phyloP scores from a whole-genome alignment of 345 rosid genomes.

The Lumnitzera racemosa region DNA sequence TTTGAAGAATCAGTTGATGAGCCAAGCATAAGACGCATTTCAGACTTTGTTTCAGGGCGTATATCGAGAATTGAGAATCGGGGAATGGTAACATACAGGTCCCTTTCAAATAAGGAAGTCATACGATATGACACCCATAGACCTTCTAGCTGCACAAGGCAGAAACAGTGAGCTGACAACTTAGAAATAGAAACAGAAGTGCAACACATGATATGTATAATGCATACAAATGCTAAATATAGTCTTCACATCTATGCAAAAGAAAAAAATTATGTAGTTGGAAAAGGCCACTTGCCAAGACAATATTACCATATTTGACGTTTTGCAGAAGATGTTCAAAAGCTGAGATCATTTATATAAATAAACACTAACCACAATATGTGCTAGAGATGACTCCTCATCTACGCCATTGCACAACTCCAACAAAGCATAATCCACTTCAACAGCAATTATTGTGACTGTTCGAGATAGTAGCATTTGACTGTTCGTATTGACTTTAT shows the following conservation, averaged over 20 bases:
- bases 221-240: background rate
- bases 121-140: slow-evolving; percentile 90
- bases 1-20: slow-evolving; percentile 83
- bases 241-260: too few species aligned
- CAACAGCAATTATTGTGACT: slow-evolving; percentile 78
- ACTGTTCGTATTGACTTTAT: slow-evolving; percentile 86
- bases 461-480: slow-evolving; percentile 79
- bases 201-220: background rate
- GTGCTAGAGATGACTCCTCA: slow-evolving; percentile 85
- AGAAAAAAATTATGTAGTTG: too few species aligned
- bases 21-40: slow-evolving; percentile 99
- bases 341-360: background rate
- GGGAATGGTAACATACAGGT: slow-evolving; percentile 86
- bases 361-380: slow-evolving; percentile 59
- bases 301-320: too few species aligned
- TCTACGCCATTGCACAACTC: slow-evolving; percentile 79
- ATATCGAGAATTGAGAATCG: slow-evolving; percentile 79
- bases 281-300: too few species aligned
- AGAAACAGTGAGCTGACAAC: slow-evolving; percentile 6
- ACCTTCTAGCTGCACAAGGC: slow-evolving; percentile 72
- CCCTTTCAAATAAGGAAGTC: slow-evolving; percentile 88
- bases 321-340: background rate
- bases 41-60: slow-evolving; percentile 85
- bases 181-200: background rate
- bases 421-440: slow-evolving; percentile 75